Evolutionary conservation across 1,284 basidiomycete genomes (phyloP).

Genomic region (Sporisorium scitamineum): DNA sequence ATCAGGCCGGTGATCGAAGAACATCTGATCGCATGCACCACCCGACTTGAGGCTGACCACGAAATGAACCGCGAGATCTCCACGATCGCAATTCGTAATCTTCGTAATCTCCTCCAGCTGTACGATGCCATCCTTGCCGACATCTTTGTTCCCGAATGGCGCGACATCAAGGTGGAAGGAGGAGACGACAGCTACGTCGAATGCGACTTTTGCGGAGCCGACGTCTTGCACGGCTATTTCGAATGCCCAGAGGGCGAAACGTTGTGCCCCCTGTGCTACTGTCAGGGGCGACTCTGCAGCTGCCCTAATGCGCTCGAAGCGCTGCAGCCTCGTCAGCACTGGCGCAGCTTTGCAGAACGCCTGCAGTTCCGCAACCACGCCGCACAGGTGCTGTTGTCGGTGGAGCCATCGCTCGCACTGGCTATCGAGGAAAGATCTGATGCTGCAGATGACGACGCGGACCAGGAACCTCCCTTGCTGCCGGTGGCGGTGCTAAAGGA

Average conservation of each 20-base stretch:
- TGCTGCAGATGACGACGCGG: constrained; percentile 3
- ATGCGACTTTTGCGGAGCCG: constrained; percentile 51
- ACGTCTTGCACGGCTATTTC: constrained; percentile 44
- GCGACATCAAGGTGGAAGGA: constrained; percentile 20
- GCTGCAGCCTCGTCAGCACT: constrained; percentile 39
- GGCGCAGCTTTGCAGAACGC: constrained; percentile 33
- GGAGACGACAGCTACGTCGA: constrained; percentile 39
- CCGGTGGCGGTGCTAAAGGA: constrained; percentile 20
- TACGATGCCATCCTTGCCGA: constrained; percentile 44
- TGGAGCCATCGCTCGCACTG: constrained; percentile 7
- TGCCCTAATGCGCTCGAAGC: constrained; percentile 21
- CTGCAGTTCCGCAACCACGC: constrained; percentile 33
- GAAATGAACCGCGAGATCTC: background rate
- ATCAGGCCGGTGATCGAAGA: constrained; percentile 33
- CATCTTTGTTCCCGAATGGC: constrained; percentile 41
- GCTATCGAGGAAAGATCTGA: background rate
- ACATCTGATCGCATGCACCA: constrained; percentile 20
- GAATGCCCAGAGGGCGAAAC: constrained; percentile 38
- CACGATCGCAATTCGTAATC: constrained; percentile 3
- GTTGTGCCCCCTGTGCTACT: constrained; percentile 45
- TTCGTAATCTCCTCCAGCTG: constrained; percentile 29
- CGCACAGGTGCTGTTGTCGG: constrained; percentile 19
- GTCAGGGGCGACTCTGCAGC: constrained; percentile 40
- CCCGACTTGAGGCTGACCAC: constrained; percentile 3
- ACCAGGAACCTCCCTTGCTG: constrained; percentile 10